Base-by-base conservation (phyloP, 2,329 filamentous ascomycete species). In the Pseudophaeomoniella oleicola region DNA sequence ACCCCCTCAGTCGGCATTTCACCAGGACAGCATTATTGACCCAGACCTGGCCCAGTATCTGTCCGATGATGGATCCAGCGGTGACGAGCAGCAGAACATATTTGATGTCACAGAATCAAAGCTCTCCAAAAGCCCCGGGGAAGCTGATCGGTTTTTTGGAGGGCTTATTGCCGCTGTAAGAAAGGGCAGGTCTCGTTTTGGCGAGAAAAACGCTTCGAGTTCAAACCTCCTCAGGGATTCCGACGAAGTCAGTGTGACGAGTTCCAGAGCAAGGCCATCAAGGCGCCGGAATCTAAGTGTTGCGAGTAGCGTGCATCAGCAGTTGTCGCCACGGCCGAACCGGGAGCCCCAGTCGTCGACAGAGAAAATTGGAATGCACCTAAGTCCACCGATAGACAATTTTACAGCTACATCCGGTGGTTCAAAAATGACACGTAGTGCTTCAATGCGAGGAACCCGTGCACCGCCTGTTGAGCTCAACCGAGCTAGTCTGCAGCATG, bases 11-110 rank as follows among this genome's bases (percentile, higher is more conserved):
- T 80, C 87, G 12, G 86, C 86, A n/a, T 96, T 98, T 48, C 90
- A 98, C 54, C 86, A 90, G 51, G 90, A 98, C 62, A 96, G 90
- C 52, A 94, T 98, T 47, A 96, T 98, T 47, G 90, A 98, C 53
- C 90, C 90, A 1, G 90, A 98, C 50, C 65, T 98, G 37, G 88
- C 87, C 4, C 82, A 85, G 19, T 98, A 92, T 58, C 81, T 98
- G 68, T 98, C 90, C 4, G 90, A 98, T 53, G 78, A 83, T 47
- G 86, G 83, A 34, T 94, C 87, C 2, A 94, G 85, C 49, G 88
- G 82, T 27, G 87, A 94, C 48, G 87, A 98, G 45, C 83, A 92
- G 48, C 79, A 87, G 59, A 87, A 80, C 50, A 79, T 94, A 10
- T 82, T 93, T 57, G 78, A 81, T 2, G 76, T 86, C n/a, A 75